Base-by-base conservation (phyloP, 1,139 yeast species). In the Zhuliangozyma blackwelliae region DNA sequence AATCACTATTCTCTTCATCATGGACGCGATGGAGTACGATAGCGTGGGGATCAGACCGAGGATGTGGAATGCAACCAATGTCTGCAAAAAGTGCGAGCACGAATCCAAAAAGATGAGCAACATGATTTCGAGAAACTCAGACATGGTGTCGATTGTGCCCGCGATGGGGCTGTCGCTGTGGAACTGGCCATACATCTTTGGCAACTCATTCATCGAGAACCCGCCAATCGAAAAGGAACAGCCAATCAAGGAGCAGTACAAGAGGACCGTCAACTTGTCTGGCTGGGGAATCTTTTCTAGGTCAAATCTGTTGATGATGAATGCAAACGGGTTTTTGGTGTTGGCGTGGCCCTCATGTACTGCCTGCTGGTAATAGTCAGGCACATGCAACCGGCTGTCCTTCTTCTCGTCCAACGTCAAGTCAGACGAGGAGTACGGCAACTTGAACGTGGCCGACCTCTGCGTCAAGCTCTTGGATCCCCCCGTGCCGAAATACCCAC, bases 1-100 rank as follows among this genome's bases (percentile, higher is more conserved):
- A 21, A 67, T 45, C 12, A 65, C 64, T 0, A 67, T 65, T 40
- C 73, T 52, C 46, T 67, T 67, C 66, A 67, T 59, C 68, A 67
- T 64, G 12, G 70, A 63, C 2, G 72, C 72, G 28, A 67, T 59
- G 9, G 71, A 65, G 47, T 65, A 67, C 5, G 70, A 56, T 25
- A 67, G 54, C 5, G 73, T 65, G 2, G 72, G 69, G 10, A 66
- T 55, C 55, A 57, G 62, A 2, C 72, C 70, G 25, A 67, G 47
- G 25, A 67, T 49, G 42, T 63, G 62, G 40, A 64, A 61, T 30
- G 72, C 65, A 20, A 67, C 46, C 31, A 66, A 43, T 11, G 68
- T 60, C 43, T 66, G 72, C 23, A 55, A 38, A 38, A 66, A 67
- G 48, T 63, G 67, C 5, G 64, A 61, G 11, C 63, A 38, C 10